Percentiles rank a stretch among this genome's conserved stretches.
phyloP scores from a whole-genome alignment of 2,329 filamentous ascomycete genomes.

The Stagonosporopsis chrysanthemi region DNA sequence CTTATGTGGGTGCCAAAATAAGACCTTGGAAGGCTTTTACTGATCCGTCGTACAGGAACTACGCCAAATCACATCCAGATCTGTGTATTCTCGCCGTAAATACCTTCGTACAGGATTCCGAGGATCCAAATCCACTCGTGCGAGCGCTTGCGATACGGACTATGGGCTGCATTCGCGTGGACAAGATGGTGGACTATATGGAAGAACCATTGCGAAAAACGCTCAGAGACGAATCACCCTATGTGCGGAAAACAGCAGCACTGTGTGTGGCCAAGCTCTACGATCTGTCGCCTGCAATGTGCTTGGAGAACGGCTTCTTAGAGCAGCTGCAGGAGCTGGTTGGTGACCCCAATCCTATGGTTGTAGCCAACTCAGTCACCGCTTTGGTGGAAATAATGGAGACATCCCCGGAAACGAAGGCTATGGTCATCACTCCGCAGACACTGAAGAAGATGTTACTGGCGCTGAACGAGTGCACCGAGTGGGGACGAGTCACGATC shows the following conservation, averaged over 20 bases:
- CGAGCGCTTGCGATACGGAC: constrained; percentile 94
- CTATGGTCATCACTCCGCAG: constrained; percentile 79
- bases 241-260: constrained; percentile 96
- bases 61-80: constrained; percentile 98
- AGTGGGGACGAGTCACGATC: constrained; percentile 97
- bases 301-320: constrained; percentile 94
- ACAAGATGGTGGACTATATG: constrained; percentile 99
- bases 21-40: neutral
- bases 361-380: constrained; percentile 96
- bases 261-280: constrained; percentile 98
- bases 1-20: constrained; percentile 67
- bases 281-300: constrained; percentile 90
- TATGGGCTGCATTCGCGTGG: constrained; percentile 97
- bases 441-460: constrained; percentile 95
- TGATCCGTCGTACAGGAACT: constrained; percentile 73
- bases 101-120: constrained; percentile 98
- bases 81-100: constrained; percentile 98
- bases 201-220: constrained; percentile 97
- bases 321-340: constrained; percentile 95
- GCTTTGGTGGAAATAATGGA: constrained; percentile 92
- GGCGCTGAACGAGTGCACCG: constrained; percentile 96
- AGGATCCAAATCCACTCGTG: constrained; percentile 96
- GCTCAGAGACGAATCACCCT: constrained; percentile 93
- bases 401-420: constrained; percentile 86
- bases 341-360: constrained; percentile 97